Conservation (phyloP, 2,329 filamentous ascomycete species). For the Pyricularia sp. region DNA sequence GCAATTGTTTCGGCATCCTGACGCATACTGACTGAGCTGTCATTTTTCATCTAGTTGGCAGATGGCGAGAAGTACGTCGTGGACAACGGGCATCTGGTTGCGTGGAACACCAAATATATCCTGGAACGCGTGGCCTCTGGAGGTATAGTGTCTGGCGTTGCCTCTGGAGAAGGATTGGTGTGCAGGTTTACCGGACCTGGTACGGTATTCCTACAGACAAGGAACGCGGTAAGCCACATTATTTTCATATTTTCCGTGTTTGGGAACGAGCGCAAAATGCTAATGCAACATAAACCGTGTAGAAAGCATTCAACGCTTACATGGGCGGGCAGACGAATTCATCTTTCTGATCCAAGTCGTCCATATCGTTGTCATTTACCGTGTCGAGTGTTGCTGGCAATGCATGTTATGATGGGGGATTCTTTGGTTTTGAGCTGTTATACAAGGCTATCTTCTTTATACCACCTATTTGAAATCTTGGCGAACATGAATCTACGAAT, state of each 20-base stretch:
- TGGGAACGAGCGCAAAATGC: constrained; percentile 6
- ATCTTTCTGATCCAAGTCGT: not conserved
- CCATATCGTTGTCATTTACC: not conserved
- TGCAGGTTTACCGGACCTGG: constrained; percentile 93
- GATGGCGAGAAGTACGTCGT: constrained; percentile 83
- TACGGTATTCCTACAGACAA: constrained; percentile 85
- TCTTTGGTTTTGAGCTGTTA: not conserved
- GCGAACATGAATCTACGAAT: not conserved
- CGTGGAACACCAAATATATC: constrained; percentile 93
- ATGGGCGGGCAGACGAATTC: constrained; percentile 36
- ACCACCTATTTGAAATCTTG: not conserved
- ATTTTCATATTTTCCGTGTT: not conserved
- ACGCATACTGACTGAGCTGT: not conserved
- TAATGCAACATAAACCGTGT: not conserved
- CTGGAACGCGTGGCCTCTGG: constrained; percentile 86
- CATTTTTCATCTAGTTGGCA: constrained; percentile 28
- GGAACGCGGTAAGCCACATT: constrained; percentile 57
- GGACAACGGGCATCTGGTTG: constrained; percentile 87
- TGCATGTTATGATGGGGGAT: not conserved
- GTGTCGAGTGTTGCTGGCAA: not conserved
- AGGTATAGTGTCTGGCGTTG: constrained; percentile 81
- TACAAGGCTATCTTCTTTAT: not conserved
- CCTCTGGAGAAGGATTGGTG: constrained; percentile 77
- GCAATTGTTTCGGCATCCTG: not conserved
- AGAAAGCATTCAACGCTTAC: constrained; percentile 44